Evolutionary conservation across 768 basidiomycete species (phyloP).

Genomic region (Leccinum boreale): DNA sequence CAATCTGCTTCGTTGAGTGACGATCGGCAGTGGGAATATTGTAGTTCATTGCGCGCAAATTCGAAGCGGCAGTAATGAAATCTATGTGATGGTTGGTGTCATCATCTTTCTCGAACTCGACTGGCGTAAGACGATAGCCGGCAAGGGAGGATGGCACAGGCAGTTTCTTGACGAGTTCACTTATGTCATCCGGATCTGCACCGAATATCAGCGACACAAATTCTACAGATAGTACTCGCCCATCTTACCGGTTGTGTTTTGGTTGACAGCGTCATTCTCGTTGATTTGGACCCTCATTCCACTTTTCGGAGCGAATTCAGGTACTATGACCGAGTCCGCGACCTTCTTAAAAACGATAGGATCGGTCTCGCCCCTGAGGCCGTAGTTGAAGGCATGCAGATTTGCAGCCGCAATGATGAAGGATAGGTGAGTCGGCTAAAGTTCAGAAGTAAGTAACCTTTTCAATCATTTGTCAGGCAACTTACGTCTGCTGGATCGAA

Average conservation of each 20-base stretch:
- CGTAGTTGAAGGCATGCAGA: conserved; percentile 97
- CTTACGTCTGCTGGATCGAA: conserved; percentile 88
- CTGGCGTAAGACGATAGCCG: conserved; percentile 93
- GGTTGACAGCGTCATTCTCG: conserved; percentile 84
- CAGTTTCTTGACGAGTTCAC: conserved; percentile 61
- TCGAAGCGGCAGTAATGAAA: conserved; percentile 97
- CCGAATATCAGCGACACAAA: conserved; percentile 4
- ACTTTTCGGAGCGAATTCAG: conserved; percentile 89
- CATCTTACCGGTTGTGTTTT: conserved; percentile 33
- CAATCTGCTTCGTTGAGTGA: conserved; percentile 95
- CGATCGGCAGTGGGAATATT: conserved; percentile 81
- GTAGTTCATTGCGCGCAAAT: conserved; percentile 95
- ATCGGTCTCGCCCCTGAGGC: conserved; percentile 86
- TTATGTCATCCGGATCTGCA: conserved; percentile 48
- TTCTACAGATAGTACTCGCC: background rate
- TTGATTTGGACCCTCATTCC: conserved; percentile 92
- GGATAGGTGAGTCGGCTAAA: conserved; percentile 76
- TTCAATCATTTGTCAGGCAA: conserved; percentile 8
- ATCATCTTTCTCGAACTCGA: conserved; percentile 99
- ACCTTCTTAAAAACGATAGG: conserved; percentile 77
- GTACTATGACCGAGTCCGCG: conserved; percentile 78
- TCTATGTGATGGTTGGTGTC: conserved; percentile 98
- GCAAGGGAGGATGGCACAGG: conserved; percentile 89
- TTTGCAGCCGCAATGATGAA: conserved; percentile 95
- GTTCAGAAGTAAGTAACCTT: conserved; percentile 10